These are phyloP conservation scores for Waltiozyma sp. DNA, from an alignment of 1,139 yeast species.

Conservation along the genomic window DNA sequence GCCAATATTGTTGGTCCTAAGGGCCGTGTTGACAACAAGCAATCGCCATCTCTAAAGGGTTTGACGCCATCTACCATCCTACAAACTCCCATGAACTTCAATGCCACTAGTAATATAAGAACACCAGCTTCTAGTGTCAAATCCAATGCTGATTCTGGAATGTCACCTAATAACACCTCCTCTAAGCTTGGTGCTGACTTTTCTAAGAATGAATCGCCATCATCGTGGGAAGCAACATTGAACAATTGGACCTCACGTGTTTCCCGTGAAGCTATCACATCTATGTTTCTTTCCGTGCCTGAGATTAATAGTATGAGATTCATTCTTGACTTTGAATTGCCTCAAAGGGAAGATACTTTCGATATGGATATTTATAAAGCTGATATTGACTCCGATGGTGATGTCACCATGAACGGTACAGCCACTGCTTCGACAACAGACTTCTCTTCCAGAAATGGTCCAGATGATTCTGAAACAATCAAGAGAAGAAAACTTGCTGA, in stretches of 20 bases:
- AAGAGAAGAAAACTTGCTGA: slow-evolving; percentile 8
- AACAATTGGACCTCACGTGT: slow-evolving; percentile 15
- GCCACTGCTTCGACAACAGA: background rate
- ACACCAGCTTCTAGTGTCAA: slow-evolving; percentile 16
- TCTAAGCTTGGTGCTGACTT: background rate
- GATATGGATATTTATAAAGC: background rate
- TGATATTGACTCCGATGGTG: background rate
- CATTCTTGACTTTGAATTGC: slow-evolving; percentile 4
- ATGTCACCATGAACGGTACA: background rate
- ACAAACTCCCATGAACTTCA: slow-evolving; percentile 18
- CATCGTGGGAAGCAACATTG: background rate
- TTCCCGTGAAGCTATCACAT: slow-evolving; percentile 13
- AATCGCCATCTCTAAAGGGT: slow-evolving; percentile 14
- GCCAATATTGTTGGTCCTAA: background rate
- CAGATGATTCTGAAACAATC: slow-evolving; percentile 14
- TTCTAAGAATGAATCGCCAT: slow-evolving; percentile 1
- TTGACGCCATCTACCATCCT: slow-evolving; percentile 19
- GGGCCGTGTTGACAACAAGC: slow-evolving; percentile 3
- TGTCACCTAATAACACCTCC: slow-evolving; percentile 1
- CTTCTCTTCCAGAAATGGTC: background rate
- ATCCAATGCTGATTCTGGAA: slow-evolving; percentile 2
- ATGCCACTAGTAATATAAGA: slow-evolving; percentile 8
- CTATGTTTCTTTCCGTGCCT: slow-evolving; percentile 9
- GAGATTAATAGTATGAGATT: slow-evolving; percentile 13
- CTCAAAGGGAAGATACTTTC: background rate